A percentile compares a stretch with the other conserved stretches of the same genome.
phyloP scores from a whole-genome alignment of 176 grass and related monocot species.

The Eleusine indica region DNA sequence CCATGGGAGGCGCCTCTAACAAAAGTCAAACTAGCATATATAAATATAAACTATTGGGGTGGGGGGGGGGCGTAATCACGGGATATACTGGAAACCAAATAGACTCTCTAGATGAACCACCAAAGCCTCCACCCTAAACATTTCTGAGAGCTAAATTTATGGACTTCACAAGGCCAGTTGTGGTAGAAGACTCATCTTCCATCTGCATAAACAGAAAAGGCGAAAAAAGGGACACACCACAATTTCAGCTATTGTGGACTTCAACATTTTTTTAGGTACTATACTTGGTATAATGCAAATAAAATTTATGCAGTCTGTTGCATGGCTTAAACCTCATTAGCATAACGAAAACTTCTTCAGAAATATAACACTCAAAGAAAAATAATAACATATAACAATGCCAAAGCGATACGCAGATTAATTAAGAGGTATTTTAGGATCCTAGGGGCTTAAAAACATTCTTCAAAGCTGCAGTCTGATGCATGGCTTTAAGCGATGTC shows the following conservation, averaged over 20 bases:
- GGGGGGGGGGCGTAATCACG: too few species aligned
- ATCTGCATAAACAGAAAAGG: slow-evolving; percentile 26
- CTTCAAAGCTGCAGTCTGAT: neutral
- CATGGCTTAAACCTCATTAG: neutral
- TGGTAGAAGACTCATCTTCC: slow-evolving; percentile 37
- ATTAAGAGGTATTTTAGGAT: neutral
- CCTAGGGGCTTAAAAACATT: neutral
- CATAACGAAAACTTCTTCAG: neutral
- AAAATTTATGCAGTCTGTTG: neutral
- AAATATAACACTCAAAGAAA: neutral
- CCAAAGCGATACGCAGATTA: neutral
- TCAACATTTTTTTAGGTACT: neutral
- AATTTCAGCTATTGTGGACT: neutral
- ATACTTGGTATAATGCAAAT: neutral
- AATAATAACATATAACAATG: neutral
- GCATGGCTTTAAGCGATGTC: too few species aligned
- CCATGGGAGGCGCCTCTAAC: too few species aligned
- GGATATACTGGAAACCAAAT: neutral
- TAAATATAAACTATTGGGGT: too few species aligned
- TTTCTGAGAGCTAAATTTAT: slow-evolving; percentile 32
- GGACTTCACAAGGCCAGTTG: slow-evolving; percentile 42
- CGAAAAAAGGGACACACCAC: neutral
- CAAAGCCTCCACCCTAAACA: neutral
- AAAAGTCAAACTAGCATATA: too few species aligned
- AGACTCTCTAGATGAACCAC: neutral